Conservation (phyloP, 805 yeast genomes). For the Wickerhamiella vanderwaltii region DNA sequence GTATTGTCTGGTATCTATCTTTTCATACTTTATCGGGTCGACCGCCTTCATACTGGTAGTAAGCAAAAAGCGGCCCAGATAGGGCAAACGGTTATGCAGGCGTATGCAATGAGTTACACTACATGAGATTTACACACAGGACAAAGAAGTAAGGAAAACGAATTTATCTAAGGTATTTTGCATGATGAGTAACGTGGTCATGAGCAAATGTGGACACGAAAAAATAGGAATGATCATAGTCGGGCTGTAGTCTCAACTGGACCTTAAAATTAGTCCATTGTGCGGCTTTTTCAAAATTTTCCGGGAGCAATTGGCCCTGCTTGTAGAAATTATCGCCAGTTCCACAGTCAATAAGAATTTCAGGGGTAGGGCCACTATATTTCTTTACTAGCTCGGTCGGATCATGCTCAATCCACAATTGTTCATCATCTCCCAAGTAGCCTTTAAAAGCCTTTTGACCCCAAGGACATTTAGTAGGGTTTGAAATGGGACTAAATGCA, state of each 20-base stretch:
- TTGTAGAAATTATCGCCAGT: conserved; percentile 59
- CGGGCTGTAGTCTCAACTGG: conserved; percentile 52
- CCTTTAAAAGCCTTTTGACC: conserved; percentile 73
- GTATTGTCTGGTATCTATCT: no score
- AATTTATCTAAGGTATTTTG: conserved; percentile 56
- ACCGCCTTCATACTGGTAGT: no score
- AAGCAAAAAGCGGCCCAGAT: no score
- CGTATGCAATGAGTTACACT: no score
- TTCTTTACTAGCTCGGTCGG: conserved; percentile 62
- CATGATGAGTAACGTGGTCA: conserved; percentile 80
- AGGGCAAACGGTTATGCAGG: no score
- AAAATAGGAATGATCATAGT: conserved; percentile 85
- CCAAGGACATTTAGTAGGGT: conserved; percentile 74
- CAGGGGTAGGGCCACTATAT: conserved; percentile 41
- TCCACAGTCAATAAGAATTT: conserved; percentile 77
- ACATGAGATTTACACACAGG: no score
- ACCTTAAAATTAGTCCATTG: conserved; percentile 47
- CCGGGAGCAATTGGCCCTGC: conserved; percentile 59
- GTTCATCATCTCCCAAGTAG: conserved; percentile 52
- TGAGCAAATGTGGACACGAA: conserved; percentile 69
- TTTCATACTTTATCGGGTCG: no score
- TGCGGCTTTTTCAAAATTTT: conserved; percentile 51
- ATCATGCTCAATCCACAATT: conserved; percentile 62
- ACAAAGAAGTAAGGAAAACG: no score
- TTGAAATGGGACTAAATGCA: conserved; percentile 83